Evolutionary conservation across 768 basidiomycete genomes (phyloP).

Genomic region (Solioccasus polychromus): DNA sequence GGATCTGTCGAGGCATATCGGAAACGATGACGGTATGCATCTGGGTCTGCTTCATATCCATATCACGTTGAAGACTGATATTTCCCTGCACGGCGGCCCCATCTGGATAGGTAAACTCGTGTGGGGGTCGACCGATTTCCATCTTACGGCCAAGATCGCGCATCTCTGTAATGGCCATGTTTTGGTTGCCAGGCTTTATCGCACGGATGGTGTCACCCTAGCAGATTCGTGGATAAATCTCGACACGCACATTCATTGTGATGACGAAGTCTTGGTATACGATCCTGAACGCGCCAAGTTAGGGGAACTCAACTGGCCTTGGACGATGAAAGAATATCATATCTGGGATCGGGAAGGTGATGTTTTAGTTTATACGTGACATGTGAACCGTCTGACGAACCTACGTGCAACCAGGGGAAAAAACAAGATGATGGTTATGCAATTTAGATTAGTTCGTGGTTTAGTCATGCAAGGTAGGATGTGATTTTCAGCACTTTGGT

Average conservation of each 20-base stretch:
- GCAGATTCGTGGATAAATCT: slow-evolving; percentile 5
- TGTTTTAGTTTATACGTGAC: too few species aligned
- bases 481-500: too few species aligned
- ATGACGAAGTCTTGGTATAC: slow-evolving; percentile 4
- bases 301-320: neutral
- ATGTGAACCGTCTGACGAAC: too few species aligned
- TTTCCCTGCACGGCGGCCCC: too few species aligned
- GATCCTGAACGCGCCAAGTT: neutral
- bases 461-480: too few species aligned
- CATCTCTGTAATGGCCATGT: neutral
- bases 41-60: too few species aligned
- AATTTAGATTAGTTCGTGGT: too few species aligned
- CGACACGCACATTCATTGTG: slow-evolving; percentile 1
- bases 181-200: slow-evolving; percentile 1
- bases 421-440: too few species aligned
- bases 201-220: neutral
- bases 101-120: neutral
- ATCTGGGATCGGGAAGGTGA: too few species aligned
- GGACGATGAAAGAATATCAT: neutral
- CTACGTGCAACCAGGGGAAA: too few species aligned
- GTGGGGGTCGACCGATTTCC: neutral
- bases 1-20: neutral
- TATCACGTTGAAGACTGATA: too few species aligned
- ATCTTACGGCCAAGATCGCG: neutral
- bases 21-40: slow-evolving; percentile 1